Percentiles rank a stretch among this genome's conserved stretches.
Evolutionary conservation across 129 eudicot species (phyloP).

Genomic region (Flaveria trinervia): DNA sequence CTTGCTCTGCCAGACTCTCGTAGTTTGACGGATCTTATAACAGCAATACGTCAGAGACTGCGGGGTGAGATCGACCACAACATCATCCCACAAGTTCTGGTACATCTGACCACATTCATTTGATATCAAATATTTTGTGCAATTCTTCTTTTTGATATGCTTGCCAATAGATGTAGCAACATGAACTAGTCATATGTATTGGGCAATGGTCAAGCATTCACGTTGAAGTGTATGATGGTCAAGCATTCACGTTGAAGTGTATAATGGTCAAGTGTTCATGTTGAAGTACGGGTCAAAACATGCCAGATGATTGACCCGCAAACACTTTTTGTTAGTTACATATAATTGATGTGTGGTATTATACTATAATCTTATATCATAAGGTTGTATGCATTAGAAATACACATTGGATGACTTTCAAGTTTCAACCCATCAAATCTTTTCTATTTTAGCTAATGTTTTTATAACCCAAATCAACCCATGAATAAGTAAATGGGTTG

Average conservation of each 20-base stretch:
- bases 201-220: too few relatives aligned
- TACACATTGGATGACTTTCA: not conserved
- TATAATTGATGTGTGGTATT: too few relatives aligned
- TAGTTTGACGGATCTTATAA: slow-evolving; percentile 71
- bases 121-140: not conserved
- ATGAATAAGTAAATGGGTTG: not conserved
- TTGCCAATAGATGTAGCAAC: not conserved
- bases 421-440: not conserved
- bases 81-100: slow-evolving; percentile 90
- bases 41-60: slow-evolving; percentile 83
- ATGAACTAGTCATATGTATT: too few relatives aligned
- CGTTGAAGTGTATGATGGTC: too few relatives aligned
- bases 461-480: not conserved
- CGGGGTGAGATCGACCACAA: slow-evolving; percentile 85
- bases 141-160: not conserved
- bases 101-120: slow-evolving; percentile 26
- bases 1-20: slow-evolving; percentile 51
- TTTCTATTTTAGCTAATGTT: not conserved
- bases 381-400: not conserved
- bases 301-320: too few relatives aligned
- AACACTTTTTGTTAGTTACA: too few relatives aligned
- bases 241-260: too few relatives aligned
- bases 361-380: too few relatives aligned
- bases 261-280: too few relatives aligned
- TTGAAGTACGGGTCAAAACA: too few relatives aligned